Percentiles rank a stretch among this genome's conserved stretches.
phyloP scores from a whole-genome alignment of 2,329 filamentous ascomycete genomes.

The Macrophomina pseudophaseolina region DNA sequence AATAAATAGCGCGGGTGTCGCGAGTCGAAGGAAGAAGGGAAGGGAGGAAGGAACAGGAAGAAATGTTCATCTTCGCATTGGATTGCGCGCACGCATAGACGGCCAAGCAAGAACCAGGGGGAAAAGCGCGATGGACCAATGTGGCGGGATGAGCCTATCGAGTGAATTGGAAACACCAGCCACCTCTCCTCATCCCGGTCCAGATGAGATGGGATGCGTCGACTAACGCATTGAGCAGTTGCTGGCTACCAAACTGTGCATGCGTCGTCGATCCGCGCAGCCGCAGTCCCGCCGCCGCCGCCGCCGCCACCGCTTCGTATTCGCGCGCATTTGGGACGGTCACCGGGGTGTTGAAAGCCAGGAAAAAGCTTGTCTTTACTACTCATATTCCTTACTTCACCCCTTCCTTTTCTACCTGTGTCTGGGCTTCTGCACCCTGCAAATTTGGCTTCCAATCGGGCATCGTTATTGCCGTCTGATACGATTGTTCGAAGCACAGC shows the following conservation, averaged over 20 bases:
- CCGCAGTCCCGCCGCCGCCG: not conserved
- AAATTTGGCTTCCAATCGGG: not conserved
- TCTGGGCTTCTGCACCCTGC: not conserved
- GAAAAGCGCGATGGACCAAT: no score
- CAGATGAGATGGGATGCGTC: not conserved
- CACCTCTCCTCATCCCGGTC: not conserved
- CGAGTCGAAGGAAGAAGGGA: no score
- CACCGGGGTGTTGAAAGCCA: not conserved
- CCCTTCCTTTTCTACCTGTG: not conserved
- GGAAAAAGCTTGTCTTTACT: constrained; percentile 23
- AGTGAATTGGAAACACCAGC: not conserved
- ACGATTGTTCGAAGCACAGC: not conserved
- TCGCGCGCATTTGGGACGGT: constrained; percentile 2
- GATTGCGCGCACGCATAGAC: no score
- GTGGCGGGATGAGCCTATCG: no score
- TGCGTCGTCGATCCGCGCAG: not conserved
- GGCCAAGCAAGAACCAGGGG: no score
- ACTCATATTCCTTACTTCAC: constrained; percentile 10
- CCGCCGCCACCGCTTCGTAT: not conserved
- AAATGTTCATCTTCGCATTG: no score
- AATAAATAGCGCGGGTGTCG: no score
- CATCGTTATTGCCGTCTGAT: not conserved
- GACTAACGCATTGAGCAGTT: not conserved
- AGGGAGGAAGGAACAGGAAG: no score
- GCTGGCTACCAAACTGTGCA: not conserved